A percentile compares a stretch with the other conserved stretches of the same genome.
Conservation (phyloP, 331 rosid genomes). For the Cydonia oblonga region DNA sequence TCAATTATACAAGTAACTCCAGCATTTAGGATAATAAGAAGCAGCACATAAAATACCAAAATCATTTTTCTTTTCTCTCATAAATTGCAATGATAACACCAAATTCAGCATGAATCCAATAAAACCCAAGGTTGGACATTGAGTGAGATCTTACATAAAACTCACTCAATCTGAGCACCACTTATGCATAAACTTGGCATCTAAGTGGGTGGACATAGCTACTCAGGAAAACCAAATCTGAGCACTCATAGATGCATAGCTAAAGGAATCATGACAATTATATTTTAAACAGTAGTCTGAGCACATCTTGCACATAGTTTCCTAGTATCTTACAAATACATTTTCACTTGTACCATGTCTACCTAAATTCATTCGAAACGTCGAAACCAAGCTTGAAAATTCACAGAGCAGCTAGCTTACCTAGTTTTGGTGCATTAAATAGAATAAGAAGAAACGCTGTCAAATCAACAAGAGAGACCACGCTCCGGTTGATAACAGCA, state of each 20-base stretch:
- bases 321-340: not conserved
- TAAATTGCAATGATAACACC: constrained; percentile 8
- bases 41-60: constrained; percentile 3
- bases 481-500: constrained; percentile 77
- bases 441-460: constrained; percentile 65
- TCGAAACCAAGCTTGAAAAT: constrained; percentile 13
- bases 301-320: not conserved
- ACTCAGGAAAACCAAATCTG: not conserved
- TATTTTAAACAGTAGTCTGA: not conserved
- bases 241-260: not conserved
- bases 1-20: constrained; percentile 4
- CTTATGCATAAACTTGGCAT: not conserved
- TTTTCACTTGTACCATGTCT: not conserved
- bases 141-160: not conserved
- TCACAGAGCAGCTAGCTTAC: constrained; percentile 23
- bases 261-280: not conserved
- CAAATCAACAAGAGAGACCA: constrained; percentile 74
- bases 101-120: not conserved
- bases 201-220: not conserved
- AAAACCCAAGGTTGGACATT: not conserved
- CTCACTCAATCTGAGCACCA: too few species aligned
- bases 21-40: constrained; percentile 5
- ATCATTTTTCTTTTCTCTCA: not conserved
- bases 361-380: constrained; percentile 2
- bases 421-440: constrained; percentile 48